Evolutionary conservation across 2,329 filamentous ascomycete genomes (phyloP), one percentile per base, ranked within the genome.

Genomic region (Talaromyces pinophilus): DNA sequence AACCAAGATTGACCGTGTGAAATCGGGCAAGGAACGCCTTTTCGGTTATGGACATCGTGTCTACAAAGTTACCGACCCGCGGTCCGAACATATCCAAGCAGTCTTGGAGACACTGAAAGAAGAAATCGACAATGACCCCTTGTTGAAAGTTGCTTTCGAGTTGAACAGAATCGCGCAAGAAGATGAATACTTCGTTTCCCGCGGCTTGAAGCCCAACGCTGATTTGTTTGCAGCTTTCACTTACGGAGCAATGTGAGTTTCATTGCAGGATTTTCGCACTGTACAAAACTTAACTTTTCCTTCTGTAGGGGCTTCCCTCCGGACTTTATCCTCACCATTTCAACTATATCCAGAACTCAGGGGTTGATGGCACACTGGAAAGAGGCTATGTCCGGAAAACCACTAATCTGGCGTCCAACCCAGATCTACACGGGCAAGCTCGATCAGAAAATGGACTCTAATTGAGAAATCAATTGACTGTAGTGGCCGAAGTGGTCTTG

Each of bases 11-110:
- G 61, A 42, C 3, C 6, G 30, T n/a, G 61, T 63, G 13, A 63
- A 63, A 35, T 35, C 48, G 1, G 25, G 33, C 17, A 42, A 63
- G n/a, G 30, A 44, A 42, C 46, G 46, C 2, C 61, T 63, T 1
- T 63, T 40, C 17, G 61, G 61, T 7, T 65, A 60, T 19, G 59
- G 63, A 15, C 59, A 64, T 46, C 62, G 62, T n/a, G 33, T 64
- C 38, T 59, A 59, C 40, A 44, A 46, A 11, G 25, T 35, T 3
- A 25, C 15, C 8, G 62, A 64, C 17, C 62, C 62, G 4, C 35
- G 62, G 5, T 40, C 22, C 5, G 28, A 35, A 15, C 35, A 42
- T 13, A 55, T 63, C n/a, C 44, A 25, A 2, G 46, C 30, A 17
- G 33, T 63, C 17, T 22, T 63, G 17, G 28, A 55, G 8, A 35